A percentile compares a stretch with the other conserved stretches of the same genome.
Evolutionary conservation across 371 early-diverging fungal species (phyloP).

Genomic region (Mucor lusitanicus): DNA sequence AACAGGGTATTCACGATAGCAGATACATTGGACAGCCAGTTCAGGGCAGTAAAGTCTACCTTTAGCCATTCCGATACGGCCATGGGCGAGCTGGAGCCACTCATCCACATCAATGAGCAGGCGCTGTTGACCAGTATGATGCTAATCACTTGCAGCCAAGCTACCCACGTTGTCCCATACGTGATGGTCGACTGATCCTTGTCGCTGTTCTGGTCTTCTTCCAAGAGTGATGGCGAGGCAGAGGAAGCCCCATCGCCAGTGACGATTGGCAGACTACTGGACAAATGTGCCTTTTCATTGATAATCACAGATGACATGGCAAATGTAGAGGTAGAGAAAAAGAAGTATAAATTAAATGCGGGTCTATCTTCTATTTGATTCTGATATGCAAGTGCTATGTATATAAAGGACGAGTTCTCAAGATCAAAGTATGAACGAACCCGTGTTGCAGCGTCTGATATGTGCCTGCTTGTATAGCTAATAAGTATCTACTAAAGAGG

Average conservation of each 20-base stretch:
- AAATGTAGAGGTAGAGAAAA: not conserved
- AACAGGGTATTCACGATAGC: conserved; percentile 33
- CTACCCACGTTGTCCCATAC: conserved; percentile 25
- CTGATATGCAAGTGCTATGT: not conserved
- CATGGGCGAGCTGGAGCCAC: conserved; percentile 27
- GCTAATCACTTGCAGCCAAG: conserved; percentile 18
- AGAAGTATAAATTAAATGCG: not conserved
- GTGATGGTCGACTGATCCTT: not conserved
- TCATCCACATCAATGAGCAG: conserved; percentile 38
- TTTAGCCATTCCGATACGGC: conserved; percentile 33
- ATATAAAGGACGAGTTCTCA: not conserved
- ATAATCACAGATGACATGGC: not conserved
- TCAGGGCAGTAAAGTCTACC: conserved; percentile 22
- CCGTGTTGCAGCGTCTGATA: not conserved
- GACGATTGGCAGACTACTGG: not conserved
- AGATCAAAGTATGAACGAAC: not conserved
- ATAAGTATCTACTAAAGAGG: not conserved
- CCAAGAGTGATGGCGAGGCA: not conserved
- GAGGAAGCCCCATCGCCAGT: not conserved
- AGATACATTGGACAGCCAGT: conserved; percentile 43
- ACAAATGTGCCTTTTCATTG: not conserved
- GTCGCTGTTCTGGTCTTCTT: not conserved
- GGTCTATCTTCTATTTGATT: not conserved
- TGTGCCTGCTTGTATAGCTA: not conserved
- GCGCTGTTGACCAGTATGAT: conserved; percentile 25